A percentile compares a stretch with the other conserved stretches of the same genome.
Evolutionary conservation across 1,284 basidiomycete species (phyloP).

Genomic region (Spongiforma sp.): DNA sequence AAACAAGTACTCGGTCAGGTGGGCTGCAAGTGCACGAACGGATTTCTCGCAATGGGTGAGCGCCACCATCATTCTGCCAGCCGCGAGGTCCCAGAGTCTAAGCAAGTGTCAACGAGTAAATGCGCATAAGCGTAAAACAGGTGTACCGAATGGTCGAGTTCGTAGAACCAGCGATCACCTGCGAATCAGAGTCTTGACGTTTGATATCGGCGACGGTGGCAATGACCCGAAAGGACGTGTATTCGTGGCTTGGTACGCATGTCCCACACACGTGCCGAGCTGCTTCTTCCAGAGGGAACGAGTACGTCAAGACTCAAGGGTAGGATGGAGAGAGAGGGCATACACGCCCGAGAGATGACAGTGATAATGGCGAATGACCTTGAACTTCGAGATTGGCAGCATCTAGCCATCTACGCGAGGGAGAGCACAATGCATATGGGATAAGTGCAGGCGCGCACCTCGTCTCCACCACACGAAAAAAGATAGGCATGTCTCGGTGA

Average conservation of each 20-base stretch:
- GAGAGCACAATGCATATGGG: not conserved
- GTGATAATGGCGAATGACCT: slow-evolving; percentile 98
- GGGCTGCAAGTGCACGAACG: slow-evolving; percentile 91
- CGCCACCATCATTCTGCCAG: slow-evolving; percentile 94
- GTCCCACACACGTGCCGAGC: slow-evolving; percentile 97
- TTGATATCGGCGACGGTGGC: slow-evolving; percentile 94
- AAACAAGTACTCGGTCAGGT: slow-evolving; percentile 96
- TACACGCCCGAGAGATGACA: slow-evolving; percentile 98
- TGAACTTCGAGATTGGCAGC: slow-evolving; percentile 98
- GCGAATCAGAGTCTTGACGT: slow-evolving; percentile 96
- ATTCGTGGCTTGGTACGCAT: slow-evolving; percentile 98
- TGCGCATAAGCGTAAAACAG: too few species aligned
- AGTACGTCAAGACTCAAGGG: slow-evolving; percentile 95
- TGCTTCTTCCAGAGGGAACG: slow-evolving; percentile 94
- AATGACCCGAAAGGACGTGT: slow-evolving; percentile 93
- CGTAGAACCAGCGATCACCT: slow-evolving; percentile 98
- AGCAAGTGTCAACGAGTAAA: slow-evolving; percentile 43
- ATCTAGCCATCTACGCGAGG: slow-evolving; percentile 86
- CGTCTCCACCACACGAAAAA: slow-evolving; percentile 98
- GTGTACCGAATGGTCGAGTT: slow-evolving; percentile 90
- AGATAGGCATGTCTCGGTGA: slow-evolving; percentile 94
- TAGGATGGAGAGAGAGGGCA: slow-evolving; percentile 89
- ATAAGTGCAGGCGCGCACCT: slow-evolving; percentile 53
- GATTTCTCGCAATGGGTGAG: slow-evolving; percentile 99
- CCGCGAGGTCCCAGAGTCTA: slow-evolving; percentile 99